phyloP scores from a whole-genome alignment of 83 land plant genomes.

The Thuja plicata region DNA sequence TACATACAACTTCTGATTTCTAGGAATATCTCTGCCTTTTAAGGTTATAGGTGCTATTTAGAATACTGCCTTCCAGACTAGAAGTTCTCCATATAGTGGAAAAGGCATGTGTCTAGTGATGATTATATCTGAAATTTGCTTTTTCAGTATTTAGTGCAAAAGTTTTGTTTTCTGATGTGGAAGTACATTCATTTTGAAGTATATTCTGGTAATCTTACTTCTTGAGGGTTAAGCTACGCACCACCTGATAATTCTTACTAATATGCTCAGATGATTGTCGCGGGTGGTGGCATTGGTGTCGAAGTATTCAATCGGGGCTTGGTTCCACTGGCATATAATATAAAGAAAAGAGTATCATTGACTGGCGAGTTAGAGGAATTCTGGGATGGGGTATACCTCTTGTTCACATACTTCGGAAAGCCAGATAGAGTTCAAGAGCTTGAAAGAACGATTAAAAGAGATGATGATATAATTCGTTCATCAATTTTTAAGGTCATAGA shows the following conservation, averaged over 20 bases:
- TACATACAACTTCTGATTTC: neutral
- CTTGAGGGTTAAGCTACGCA: neutral
- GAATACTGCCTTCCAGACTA: neutral
- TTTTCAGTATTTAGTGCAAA: neutral
- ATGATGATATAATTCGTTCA: slow-evolving; percentile 89
- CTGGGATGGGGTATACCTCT: slow-evolving; percentile 88
- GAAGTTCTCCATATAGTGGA: neutral
- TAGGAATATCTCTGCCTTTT: neutral
- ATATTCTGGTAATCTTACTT: neutral
- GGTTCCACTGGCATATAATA: slow-evolving; percentile 87
- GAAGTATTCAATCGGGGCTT: slow-evolving; percentile 97
- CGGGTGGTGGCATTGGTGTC: slow-evolving; percentile 95
- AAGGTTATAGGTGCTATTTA: neutral
- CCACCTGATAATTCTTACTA: neutral
- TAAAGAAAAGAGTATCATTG: slow-evolving; percentile 72
- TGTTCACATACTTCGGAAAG: slow-evolving; percentile 91
- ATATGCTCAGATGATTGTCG: slow-evolving; percentile 72
- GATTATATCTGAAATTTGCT: neutral
- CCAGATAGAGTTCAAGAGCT: slow-evolving; percentile 67
- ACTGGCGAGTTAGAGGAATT: slow-evolving; percentile 80
- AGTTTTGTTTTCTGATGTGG: neutral
- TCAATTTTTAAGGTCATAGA: slow-evolving; percentile 74
- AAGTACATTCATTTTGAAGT: neutral
- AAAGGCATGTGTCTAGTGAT: neutral
- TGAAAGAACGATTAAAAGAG: slow-evolving; percentile 56